Percentiles rank a stretch among this genome's conserved stretches.
Conservation (phyloP, 2,329 filamentous ascomycete species). For the Cordyceps cateniannulata region DNA sequence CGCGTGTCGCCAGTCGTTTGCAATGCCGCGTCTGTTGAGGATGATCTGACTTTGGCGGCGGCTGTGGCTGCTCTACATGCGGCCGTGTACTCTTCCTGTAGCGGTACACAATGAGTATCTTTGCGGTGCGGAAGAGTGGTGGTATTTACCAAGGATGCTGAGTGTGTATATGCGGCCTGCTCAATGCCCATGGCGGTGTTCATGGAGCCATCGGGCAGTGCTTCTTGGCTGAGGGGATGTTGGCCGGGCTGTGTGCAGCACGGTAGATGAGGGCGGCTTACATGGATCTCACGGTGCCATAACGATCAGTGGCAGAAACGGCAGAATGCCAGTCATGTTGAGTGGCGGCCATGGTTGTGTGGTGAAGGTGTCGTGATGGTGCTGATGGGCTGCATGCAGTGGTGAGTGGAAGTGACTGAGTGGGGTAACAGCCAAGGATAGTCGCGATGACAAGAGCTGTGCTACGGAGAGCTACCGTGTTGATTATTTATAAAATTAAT, state of each 20-base stretch:
- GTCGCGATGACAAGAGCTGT: too few relatives aligned
- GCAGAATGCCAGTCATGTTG: constrained; percentile 9
- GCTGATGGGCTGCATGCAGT: background rate
- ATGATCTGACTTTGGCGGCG: constrained; percentile 16
- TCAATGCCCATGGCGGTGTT: constrained; percentile 58
- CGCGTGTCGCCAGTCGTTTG: constrained; percentile 26
- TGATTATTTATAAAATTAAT: too few relatives aligned
- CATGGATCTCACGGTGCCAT: constrained; percentile 19
- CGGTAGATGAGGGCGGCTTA: constrained; percentile 13
- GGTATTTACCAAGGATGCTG: constrained; percentile 48
- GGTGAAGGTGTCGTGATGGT: background rate
- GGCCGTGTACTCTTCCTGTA: constrained; percentile 53
- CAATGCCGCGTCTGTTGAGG: background rate
- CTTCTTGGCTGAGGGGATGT: constrained; percentile 22
- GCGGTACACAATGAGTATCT: constrained; percentile 6
- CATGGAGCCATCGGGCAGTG: constrained; percentile 24
- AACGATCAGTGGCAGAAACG: constrained; percentile 9
- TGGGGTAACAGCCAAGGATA: too few relatives aligned
- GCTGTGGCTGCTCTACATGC: constrained; percentile 26
- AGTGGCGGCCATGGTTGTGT: constrained; percentile 2
- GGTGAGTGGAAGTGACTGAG: background rate
- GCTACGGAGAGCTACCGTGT: too few relatives aligned
- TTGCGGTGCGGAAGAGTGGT: background rate
- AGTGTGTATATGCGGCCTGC: constrained; percentile 53
- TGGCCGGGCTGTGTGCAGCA: background rate